phyloP scores from a whole-genome alignment of 164 flowering plant species.

The Stephania japonica region DNA sequence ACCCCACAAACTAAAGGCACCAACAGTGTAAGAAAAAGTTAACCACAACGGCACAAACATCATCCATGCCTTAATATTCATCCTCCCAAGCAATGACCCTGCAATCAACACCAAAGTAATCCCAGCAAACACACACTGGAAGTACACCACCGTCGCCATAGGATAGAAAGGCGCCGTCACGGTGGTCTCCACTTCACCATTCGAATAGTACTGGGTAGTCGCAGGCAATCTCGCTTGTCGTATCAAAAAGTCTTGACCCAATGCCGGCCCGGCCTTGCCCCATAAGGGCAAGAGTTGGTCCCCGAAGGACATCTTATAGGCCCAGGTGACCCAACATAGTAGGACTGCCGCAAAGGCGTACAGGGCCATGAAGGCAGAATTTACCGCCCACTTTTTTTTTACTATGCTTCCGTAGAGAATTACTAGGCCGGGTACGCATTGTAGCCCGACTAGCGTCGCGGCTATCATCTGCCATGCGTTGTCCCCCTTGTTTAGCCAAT shows the following conservation, averaged over 20 bases:
- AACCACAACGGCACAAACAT: conserved; percentile 17
- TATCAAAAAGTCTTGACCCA: conserved; percentile 13
- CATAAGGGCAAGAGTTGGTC: conserved; percentile 16
- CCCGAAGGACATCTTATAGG: conserved; percentile 15
- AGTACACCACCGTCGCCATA: conserved; percentile 15
- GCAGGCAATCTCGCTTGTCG: conserved; percentile 14
- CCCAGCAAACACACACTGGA: conserved; percentile 11
- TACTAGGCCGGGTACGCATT: conserved; percentile 14
- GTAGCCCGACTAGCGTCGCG: conserved; percentile 13
- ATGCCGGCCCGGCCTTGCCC: conserved; percentile 13
- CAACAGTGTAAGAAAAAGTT: conserved; percentile 20
- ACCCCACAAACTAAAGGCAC: conserved; percentile 23
- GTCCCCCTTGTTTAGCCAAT: conserved; percentile 18
- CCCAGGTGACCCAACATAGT: conserved; percentile 17
- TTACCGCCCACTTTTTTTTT: conserved; percentile 17
- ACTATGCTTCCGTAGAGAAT: conserved; percentile 16
- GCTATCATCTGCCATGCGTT: conserved; percentile 19
- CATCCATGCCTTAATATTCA: conserved; percentile 18
- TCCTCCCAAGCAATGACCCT: conserved; percentile 8
- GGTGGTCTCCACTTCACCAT: conserved; percentile 6
- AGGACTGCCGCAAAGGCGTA: conserved; percentile 16
- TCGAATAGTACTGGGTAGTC: conserved; percentile 6
- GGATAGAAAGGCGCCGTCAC: conserved; percentile 11
- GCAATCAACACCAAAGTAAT: conserved; percentile 13
- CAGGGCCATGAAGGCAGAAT: conserved; percentile 18